Percentiles rank a stretch among this genome's conserved stretches.
These are phyloP conservation scores for Thalassia testudinum DNA, from an alignment of 116 monocot genomes.

Conservation along the genomic window DNA sequence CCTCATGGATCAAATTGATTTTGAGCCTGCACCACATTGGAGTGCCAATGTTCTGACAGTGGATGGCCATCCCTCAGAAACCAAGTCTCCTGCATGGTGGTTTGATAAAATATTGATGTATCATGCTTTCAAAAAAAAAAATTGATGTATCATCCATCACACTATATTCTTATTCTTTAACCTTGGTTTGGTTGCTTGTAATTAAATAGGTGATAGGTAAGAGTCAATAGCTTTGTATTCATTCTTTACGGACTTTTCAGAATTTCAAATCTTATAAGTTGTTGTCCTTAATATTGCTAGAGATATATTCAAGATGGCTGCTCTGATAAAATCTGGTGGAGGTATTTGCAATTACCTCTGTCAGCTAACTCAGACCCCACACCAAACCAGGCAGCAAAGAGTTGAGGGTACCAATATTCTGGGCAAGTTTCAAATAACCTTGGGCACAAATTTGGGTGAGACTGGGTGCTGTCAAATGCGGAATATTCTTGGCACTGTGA, in stretches of 20 bases:
- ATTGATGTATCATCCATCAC: too few species aligned
- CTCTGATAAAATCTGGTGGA: conserved; percentile 68
- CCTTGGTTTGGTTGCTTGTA: too few species aligned
- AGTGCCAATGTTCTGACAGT: conserved; percentile 52
- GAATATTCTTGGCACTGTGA: conserved; percentile 79
- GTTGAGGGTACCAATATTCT: conserved; percentile 71
- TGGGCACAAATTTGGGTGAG: conserved; percentile 91
- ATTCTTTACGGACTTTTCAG: too few species aligned
- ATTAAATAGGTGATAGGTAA: too few species aligned
- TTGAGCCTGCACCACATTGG: conserved; percentile 79
- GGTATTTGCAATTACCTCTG: conserved; percentile 94
- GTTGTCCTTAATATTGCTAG: conserved; percentile 19
- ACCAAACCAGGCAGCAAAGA: conserved; percentile 41
- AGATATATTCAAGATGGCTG: conserved; percentile 49
- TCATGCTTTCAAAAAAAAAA: not conserved
- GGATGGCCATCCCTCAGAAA: conserved; percentile 38
- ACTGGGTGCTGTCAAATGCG: conserved; percentile 91
- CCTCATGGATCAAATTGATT: conserved; percentile 97
- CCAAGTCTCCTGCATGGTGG: conserved; percentile 43
- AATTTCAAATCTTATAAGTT: not conserved
- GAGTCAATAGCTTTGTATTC: too few species aligned
- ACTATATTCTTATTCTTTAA: too few species aligned
- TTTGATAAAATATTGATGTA: not conserved
- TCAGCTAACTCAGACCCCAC: conserved; percentile 31
- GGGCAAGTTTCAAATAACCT: conserved; percentile 97